Conservation (phyloP, 345 rosid species). For the Salix koriyanagi region DNA sequence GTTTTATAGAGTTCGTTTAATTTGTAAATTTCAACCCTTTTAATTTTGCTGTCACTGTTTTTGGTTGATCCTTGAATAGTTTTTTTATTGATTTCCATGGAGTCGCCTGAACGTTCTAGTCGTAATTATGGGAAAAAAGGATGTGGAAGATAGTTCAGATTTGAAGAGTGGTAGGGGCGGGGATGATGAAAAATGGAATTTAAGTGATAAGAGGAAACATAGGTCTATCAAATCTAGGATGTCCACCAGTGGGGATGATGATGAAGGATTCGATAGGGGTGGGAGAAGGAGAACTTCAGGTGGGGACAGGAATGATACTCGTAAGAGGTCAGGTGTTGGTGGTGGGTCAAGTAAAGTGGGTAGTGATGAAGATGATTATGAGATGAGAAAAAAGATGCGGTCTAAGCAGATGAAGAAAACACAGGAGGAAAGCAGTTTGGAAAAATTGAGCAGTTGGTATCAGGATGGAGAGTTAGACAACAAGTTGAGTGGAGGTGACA, state of each 20-base stretch:
- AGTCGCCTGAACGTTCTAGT: slow-evolving; percentile 51
- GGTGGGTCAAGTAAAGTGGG: slow-evolving; percentile 34
- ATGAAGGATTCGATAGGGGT: slow-evolving; percentile 47
- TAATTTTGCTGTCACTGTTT: background rate
- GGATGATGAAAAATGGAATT: slow-evolving; percentile 59
- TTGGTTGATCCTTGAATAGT: background rate
- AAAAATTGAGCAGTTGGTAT: slow-evolving; percentile 80
- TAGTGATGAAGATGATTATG: slow-evolving; percentile 71
- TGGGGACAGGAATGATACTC: slow-evolving; percentile 52
- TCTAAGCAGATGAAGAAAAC: slow-evolving; percentile 64
- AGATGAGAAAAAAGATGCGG: slow-evolving; percentile 41
- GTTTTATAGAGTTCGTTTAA: background rate
- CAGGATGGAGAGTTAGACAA: slow-evolving; percentile 81
- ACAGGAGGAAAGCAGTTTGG: slow-evolving; percentile 89
- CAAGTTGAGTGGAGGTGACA: slow-evolving; percentile 63
- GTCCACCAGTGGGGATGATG: slow-evolving; percentile 49
- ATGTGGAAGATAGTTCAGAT: slow-evolving; percentile 41
- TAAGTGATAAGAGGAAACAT: slow-evolving; percentile 57
- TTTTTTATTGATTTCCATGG: slow-evolving; percentile 30
- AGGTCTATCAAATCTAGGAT: slow-evolving; percentile 57
- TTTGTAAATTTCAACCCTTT: background rate
- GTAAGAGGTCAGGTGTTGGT: slow-evolving; percentile 55
- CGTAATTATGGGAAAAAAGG: slow-evolving; percentile 43
- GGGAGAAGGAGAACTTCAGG: slow-evolving; percentile 53
- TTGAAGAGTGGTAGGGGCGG: slow-evolving; percentile 41